Evolutionary conservation across 495 filamentous ascomycete genomes (phyloP).

Genomic region (Lasiosphaeria ovina): DNA sequence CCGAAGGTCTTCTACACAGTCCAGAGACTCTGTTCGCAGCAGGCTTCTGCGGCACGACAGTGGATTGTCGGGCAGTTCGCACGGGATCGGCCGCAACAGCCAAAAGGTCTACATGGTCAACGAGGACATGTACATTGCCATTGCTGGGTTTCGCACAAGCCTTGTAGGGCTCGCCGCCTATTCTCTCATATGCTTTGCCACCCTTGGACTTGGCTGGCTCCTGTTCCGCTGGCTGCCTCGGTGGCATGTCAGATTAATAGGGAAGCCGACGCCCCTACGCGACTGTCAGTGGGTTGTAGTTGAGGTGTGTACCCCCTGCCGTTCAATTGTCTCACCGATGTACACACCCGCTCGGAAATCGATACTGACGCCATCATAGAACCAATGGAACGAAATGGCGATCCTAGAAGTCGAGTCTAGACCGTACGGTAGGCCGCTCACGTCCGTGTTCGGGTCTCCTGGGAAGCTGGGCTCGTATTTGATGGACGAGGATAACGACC

Average conservation of each 20-base stretch:
- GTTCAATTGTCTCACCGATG: not conserved
- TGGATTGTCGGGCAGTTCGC: constrained; percentile 58
- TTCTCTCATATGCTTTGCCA: constrained; percentile 61
- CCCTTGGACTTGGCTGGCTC: constrained; percentile 77
- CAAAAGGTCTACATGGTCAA: constrained; percentile 92
- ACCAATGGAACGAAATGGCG: constrained; percentile 91
- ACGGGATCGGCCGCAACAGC: constrained; percentile 58
- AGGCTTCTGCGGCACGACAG: constrained; percentile 66
- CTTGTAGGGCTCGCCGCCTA: constrained; percentile 66
- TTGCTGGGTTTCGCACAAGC: constrained; percentile 85
- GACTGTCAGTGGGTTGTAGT: constrained; percentile 88
- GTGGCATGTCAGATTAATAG: constrained; percentile 77
- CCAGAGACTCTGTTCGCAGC: constrained; percentile 62
- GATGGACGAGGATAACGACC: constrained; percentile 84
- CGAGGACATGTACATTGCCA: constrained; percentile 89
- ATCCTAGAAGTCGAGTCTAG: constrained; percentile 64
- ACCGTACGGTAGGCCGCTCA: constrained; percentile 75
- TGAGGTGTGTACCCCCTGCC: constrained; percentile 41
- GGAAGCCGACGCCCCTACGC: constrained; percentile 61
- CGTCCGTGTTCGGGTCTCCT: constrained; percentile 77
- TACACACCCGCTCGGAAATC: not conserved
- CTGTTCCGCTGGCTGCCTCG: constrained; percentile 85
- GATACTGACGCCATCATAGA: constrained; percentile 35
- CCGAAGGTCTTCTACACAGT: constrained; percentile 43
- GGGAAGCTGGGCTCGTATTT: constrained; percentile 52